These are phyloP conservation scores for Anthoceros angustus DNA, from an alignment of 225 moss, liverwort and hornwort species.

Conservation along the genomic window DNA sequence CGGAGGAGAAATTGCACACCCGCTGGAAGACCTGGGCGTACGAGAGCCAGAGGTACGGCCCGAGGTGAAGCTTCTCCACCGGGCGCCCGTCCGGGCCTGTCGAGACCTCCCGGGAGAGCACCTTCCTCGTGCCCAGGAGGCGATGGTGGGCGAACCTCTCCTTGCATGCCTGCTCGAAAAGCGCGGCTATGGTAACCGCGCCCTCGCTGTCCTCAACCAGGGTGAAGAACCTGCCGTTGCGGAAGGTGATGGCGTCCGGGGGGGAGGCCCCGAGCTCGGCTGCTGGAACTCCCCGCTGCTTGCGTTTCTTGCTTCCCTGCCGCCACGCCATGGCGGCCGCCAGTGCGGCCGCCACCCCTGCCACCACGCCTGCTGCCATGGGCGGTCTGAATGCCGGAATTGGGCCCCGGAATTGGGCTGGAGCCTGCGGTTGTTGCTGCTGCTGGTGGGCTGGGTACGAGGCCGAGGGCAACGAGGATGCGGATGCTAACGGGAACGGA, in stretches of 20 bases:
- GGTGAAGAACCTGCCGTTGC: conserved; percentile 39
- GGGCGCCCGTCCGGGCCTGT: conserved; percentile 38
- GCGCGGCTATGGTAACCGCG: conserved; percentile 38
- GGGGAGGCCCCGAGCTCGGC: too few species aligned
- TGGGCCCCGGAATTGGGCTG: too few species aligned
- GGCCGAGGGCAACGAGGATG: too few species aligned
- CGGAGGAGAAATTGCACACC: conserved; percentile 50
- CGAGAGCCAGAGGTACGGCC: conserved; percentile 45
- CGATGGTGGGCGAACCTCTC: conserved; percentile 21
- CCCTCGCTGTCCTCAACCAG: conserved; percentile 73
- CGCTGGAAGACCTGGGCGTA: conserved; percentile 45
- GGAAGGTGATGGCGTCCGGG: conserved; percentile 16
- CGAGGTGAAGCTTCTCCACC: conserved; percentile 72
- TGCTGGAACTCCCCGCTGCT: conserved; percentile 6
- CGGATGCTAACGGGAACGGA: too few species aligned
- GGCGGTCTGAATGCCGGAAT: too few species aligned
- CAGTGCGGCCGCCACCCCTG: too few species aligned
- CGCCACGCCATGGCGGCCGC: too few species aligned
- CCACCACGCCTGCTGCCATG: too few species aligned
- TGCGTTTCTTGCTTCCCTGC: too few species aligned
- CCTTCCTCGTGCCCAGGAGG: conserved; percentile 39
- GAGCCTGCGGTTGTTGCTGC: too few species aligned
- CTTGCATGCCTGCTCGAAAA: conserved; percentile 72
- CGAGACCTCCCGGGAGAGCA: conserved; percentile 32
- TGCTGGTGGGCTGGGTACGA: too few species aligned